These are phyloP conservation scores for Fomitopsis serialis DNA, from an alignment of 768 basidiomycete species.

Conservation along the genomic window DNA sequence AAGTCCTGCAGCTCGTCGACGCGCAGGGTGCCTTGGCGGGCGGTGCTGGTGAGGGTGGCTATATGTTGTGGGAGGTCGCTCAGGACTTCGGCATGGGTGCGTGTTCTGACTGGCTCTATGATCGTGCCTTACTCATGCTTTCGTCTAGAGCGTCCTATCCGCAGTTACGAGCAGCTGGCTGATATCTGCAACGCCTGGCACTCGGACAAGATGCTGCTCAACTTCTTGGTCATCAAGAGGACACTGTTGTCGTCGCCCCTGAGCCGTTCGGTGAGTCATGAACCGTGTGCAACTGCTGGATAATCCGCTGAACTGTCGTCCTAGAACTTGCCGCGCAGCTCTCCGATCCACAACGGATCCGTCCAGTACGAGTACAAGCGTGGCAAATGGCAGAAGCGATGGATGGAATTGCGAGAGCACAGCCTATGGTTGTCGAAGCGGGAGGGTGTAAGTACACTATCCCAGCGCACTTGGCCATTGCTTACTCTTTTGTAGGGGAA, in stretches of 20 bases:
- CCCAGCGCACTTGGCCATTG: background rate
- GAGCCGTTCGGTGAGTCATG: slow-evolving; percentile 48
- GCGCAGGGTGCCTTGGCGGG: slow-evolving; percentile 61
- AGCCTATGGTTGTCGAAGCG: slow-evolving; percentile 85
- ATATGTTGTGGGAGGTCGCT: slow-evolving; percentile 89
- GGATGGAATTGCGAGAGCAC: slow-evolving; percentile 83
- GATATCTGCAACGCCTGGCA: slow-evolving; percentile 88
- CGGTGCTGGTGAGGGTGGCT: slow-evolving; percentile 55
- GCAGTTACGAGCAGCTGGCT: slow-evolving; percentile 79
- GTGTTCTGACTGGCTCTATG: slow-evolving; percentile 14
- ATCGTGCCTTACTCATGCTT: background rate
- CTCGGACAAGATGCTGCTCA: slow-evolving; percentile 64
- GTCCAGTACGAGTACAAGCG: slow-evolving; percentile 88
- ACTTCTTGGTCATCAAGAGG: slow-evolving; percentile 74
- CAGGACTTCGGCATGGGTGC: slow-evolving; percentile 91
- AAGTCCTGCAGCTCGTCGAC: slow-evolving; percentile 64
- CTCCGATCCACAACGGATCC: slow-evolving; percentile 47
- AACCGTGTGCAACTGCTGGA: slow-evolving; percentile 1
- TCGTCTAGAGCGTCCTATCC: slow-evolving; percentile 74
- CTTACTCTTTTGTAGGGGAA: slow-evolving; percentile 53
- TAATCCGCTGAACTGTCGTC: slow-evolving; percentile 28
- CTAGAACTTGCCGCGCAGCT: slow-evolving; percentile 43
- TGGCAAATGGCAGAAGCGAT: slow-evolving; percentile 94
- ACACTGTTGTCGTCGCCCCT: slow-evolving; percentile 60
- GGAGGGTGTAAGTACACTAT: slow-evolving; percentile 57